Evolutionary conservation across 768 basidiomycete genomes (phyloP).

Genomic region (Coprinopsis strossmayeri): DNA sequence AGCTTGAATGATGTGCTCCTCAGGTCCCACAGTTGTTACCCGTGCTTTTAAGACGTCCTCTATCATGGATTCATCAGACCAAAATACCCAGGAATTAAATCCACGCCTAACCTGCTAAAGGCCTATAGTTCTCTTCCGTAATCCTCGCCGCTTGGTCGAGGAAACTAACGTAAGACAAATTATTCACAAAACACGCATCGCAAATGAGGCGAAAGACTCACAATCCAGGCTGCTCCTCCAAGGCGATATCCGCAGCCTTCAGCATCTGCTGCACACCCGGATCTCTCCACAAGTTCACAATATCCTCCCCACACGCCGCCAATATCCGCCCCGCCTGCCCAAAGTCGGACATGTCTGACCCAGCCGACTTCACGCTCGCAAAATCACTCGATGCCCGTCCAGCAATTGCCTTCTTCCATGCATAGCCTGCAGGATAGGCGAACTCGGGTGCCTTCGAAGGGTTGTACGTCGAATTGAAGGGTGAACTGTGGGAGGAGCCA

Average conservation of each 20-base stretch:
- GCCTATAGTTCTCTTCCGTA: constrained; percentile 42
- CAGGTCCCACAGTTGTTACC: constrained; percentile 57
- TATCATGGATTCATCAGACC: constrained; percentile 15
- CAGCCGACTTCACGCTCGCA: constrained; percentile 8
- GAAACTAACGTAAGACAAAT: constrained; percentile 38
- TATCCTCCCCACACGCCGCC: constrained; percentile 48
- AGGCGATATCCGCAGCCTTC: constrained; percentile 32
- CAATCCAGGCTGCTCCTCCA: constrained; percentile 60
- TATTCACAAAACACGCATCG: not conserved
- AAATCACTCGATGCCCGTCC: constrained; percentile 22
- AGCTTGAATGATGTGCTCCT: constrained; percentile 51
- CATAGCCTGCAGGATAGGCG: constrained; percentile 37
- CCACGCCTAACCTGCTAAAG: constrained; percentile 33
- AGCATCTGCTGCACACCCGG: constrained; percentile 36
- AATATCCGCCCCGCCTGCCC: constrained; percentile 40
- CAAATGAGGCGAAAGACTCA: constrained; percentile 26
- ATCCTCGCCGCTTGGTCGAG: constrained; percentile 49
- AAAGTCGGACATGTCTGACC: constrained; percentile 25
- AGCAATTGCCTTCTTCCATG: constrained; percentile 44
- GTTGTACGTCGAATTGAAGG: constrained; percentile 17
- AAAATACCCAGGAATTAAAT: not conserved
- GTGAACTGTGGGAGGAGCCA: constrained; percentile 13
- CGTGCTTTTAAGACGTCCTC: constrained; percentile 63
- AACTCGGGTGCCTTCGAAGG: constrained; percentile 41
- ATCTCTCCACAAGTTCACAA: constrained; percentile 48